phyloP scores from a whole-genome alignment of 1,284 basidiomycete genomes.

The Malassezia obtusa region DNA sequence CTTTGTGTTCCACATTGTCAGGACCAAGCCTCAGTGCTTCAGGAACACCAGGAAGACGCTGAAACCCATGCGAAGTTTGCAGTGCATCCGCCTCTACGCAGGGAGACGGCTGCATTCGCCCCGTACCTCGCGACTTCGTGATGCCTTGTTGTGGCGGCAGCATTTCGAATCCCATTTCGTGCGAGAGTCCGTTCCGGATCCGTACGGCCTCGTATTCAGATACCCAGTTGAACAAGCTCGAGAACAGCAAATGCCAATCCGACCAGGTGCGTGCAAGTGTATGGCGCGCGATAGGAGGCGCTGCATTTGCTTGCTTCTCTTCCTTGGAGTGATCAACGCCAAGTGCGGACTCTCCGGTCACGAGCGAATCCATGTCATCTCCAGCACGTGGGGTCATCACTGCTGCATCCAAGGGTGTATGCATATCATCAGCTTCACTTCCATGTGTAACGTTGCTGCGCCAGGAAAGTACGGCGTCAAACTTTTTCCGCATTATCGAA shows the following conservation, averaged over 20 bases:
- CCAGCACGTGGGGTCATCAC: not conserved
- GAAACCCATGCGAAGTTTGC: slow-evolving; percentile 25
- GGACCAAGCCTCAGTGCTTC: slow-evolving; percentile 30
- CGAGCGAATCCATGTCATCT: not conserved
- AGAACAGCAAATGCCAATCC: slow-evolving; percentile 32
- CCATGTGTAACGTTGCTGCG: slow-evolving; percentile 13
- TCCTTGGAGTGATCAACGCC: too few relatives aligned
- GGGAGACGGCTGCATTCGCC: not conserved
- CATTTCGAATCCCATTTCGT: slow-evolving; percentile 25
- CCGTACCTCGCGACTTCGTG: too few relatives aligned
- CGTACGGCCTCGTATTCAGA: slow-evolving; percentile 37
- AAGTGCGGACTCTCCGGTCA: not conserved
- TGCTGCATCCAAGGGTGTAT: too few relatives aligned
- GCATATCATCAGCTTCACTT: not conserved
- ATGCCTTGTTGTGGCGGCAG: not conserved
- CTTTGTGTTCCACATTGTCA: slow-evolving; percentile 28
- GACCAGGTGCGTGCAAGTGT: slow-evolving; percentile 25
- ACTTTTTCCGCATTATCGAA: slow-evolving; percentile 20
- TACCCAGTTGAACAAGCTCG: slow-evolving; percentile 36
- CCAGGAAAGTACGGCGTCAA: slow-evolving; percentile 28
- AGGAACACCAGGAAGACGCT: slow-evolving; percentile 33
- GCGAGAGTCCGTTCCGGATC: slow-evolving; percentile 27
- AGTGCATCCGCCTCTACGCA: slow-evolving; percentile 32
- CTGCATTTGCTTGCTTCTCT: not conserved
- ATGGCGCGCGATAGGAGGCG: not conserved